Base-by-base conservation (phyloP, 768 basidiomycete species). In the Lactarius quietus region DNA sequence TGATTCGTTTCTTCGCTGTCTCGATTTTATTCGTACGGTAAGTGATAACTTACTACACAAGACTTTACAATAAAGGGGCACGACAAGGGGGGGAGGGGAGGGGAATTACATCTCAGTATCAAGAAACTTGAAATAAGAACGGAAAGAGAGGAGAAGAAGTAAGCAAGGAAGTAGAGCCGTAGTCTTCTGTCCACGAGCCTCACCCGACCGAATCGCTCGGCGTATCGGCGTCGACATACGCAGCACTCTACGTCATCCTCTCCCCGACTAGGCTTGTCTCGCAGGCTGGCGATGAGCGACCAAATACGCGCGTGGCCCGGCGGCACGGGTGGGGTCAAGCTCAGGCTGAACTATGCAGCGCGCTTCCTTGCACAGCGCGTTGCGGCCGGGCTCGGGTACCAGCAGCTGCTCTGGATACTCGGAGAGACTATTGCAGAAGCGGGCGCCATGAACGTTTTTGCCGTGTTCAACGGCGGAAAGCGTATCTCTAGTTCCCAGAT, bases 181-280 rank as follows among this genome's bases (percentile, higher is more conserved):
- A 29, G 23, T 8, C 6, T 10, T 8, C 43, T 41, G 62, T 62
- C 55, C 55, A 62, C 41, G 15, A 14, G 15, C 15, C 33, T 55
- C 28, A 81, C 80, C 1, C 75, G 79, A 9, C 63, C 78, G n/a
- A n/a, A 31, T 73, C 79, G 7, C 81, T 91, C 54, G 85, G 88
- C 45, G 88, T 95, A 6, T 80, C 81, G 35, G 87, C 93, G 3
- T 92, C 92, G 0, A 85, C 83, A 62, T 85, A 90, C 64, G 93
- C 94, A 0, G 79, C 90, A 41, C 84, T 98, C 39, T 98, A 92
- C 76, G 88, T 97, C 65, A 89, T 98, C 71, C 79, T 84, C 67
- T 87, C 85, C 55, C 92, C 83, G 14, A 80, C 79, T 17, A 83
- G 84, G 68, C 35, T 54, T 83, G 64, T 78, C 79, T 52, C 73